Percentiles rank a stretch among this genome's conserved stretches.
These are phyloP conservation scores for Meyerozyma carpophila DNA, from an alignment of 1,139 yeast genomes.

Conservation along the genomic window DNA sequence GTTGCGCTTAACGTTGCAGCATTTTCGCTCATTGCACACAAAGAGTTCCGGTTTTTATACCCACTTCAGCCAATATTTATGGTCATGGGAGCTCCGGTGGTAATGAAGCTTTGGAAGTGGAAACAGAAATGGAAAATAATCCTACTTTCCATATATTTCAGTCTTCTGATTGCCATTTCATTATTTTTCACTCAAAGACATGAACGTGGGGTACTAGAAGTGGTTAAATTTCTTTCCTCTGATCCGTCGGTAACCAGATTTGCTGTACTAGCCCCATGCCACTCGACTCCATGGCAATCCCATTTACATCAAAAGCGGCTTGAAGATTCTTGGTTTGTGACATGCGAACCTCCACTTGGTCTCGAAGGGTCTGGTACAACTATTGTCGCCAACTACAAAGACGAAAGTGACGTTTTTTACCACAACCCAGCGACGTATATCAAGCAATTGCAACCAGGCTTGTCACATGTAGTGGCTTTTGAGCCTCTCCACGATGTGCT, in stretches of 20 bases:
- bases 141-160: not conserved
- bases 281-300: slow-evolving; percentile 95
- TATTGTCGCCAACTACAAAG: slow-evolving; percentile 50
- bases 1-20: slow-evolving; percentile 38
- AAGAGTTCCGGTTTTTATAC: slow-evolving; percentile 87
- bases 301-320: slow-evolving; percentile 59
- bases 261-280: slow-evolving; percentile 91
- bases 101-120: slow-evolving; percentile 4
- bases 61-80: slow-evolving; percentile 77
- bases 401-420: slow-evolving; percentile 83
- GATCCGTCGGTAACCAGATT: slow-evolving; percentile 43
- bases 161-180: slow-evolving; percentile 24
- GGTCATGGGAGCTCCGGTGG: slow-evolving; percentile 13
- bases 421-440: slow-evolving; percentile 48
- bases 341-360: slow-evolving; percentile 88
- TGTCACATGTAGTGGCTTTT: slow-evolving; percentile 61
- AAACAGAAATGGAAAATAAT: not conserved
- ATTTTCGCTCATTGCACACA: slow-evolving; percentile 71
- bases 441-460: slow-evolving; percentile 25
- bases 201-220: slow-evolving; percentile 80
- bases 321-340: slow-evolving; percentile 58
- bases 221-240: slow-evolving; percentile 48
- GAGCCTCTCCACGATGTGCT: slow-evolving; percentile 52
- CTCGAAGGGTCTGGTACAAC: slow-evolving; percentile 17
- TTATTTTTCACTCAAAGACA: slow-evolving; percentile 57